A percentile compares a stretch with the other conserved stretches of the same genome.
These are phyloP conservation scores for Hypoxylon sp. DNA, from an alignment of 2,329 filamentous ascomycete species.

Conservation along the genomic window DNA sequence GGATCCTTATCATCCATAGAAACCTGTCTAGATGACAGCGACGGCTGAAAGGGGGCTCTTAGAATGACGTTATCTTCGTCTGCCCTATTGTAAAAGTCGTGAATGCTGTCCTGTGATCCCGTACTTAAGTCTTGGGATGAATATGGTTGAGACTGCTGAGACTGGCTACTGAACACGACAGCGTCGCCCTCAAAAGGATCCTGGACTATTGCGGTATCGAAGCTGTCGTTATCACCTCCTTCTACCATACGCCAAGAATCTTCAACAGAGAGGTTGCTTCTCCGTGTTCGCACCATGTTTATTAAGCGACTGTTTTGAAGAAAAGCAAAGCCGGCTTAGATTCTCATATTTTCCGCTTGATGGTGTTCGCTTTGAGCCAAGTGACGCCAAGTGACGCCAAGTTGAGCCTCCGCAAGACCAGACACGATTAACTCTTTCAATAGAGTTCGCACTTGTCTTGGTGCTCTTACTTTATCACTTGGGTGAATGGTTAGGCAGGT, in stretches of 20 bases:
- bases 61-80: constrained; percentile 70
- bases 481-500: constrained; percentile 23
- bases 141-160: constrained; percentile 64
- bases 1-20: constrained; percentile 54
- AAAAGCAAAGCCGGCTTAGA: constrained; percentile 2
- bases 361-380: neutral
- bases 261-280: constrained; percentile 60
- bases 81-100: constrained; percentile 66
- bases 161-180: constrained; percentile 61
- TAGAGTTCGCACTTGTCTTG: constrained; percentile 4
- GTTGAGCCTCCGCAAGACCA: constrained; percentile 4
- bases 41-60: constrained; percentile 69
- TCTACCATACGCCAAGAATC: constrained; percentile 74
- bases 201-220: constrained; percentile 69
- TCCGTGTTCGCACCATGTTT: constrained; percentile 48
- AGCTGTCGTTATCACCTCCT: constrained; percentile 71
- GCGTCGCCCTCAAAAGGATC: constrained; percentile 61
- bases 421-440: neutral
- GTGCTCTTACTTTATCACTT: neutral
- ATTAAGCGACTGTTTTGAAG: neutral
- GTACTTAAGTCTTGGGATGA: constrained; percentile 60
- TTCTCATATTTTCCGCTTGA: constrained; percentile 17
- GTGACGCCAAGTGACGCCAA: neutral
- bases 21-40: constrained; percentile 55
- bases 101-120: constrained; percentile 70